phyloP scores from a whole-genome alignment of 2,329 filamentous ascomycete species.

The Chrysosporium queenslandicum region DNA sequence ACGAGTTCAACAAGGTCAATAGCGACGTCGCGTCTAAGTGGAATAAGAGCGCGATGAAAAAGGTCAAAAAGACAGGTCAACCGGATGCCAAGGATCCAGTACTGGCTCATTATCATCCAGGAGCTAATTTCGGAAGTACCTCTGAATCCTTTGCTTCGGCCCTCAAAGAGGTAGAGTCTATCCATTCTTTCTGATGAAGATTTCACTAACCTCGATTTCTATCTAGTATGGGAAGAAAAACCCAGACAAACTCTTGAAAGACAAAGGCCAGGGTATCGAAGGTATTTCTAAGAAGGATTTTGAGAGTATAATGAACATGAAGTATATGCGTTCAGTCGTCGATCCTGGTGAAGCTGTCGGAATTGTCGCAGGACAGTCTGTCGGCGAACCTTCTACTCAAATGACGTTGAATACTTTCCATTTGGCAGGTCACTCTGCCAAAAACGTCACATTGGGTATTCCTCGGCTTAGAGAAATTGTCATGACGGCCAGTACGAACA shows the following conservation, averaged over 20 bases:
- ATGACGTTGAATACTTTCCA: constrained; percentile 99
- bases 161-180: constrained; percentile 47
- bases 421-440: constrained; percentile 93
- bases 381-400: constrained; percentile 94
- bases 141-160: constrained; percentile 74
- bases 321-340: constrained; percentile 83
- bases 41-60: constrained; percentile 63
- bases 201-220: constrained; percentile 2
- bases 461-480: constrained; percentile 93
- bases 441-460: constrained; percentile 98
- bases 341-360: constrained; percentile 95
- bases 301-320: constrained; percentile 74
- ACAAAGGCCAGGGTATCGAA: constrained; percentile 42
- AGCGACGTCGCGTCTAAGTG: constrained; percentile 56
- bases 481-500: constrained; percentile 86
- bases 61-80: constrained; percentile 62
- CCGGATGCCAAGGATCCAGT: constrained; percentile 64
- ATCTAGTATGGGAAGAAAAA: constrained; percentile 66
- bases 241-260: constrained; percentile 48
- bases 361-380: constrained; percentile 90
- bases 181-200: not conserved
- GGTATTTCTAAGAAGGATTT: constrained; percentile 60
- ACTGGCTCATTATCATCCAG: constrained; percentile 61
- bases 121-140: constrained; percentile 64
- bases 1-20: constrained; percentile 45